Conservation (phyloP, 2,329 filamentous ascomycete genomes). For the Fusarium bactridioides region DNA sequence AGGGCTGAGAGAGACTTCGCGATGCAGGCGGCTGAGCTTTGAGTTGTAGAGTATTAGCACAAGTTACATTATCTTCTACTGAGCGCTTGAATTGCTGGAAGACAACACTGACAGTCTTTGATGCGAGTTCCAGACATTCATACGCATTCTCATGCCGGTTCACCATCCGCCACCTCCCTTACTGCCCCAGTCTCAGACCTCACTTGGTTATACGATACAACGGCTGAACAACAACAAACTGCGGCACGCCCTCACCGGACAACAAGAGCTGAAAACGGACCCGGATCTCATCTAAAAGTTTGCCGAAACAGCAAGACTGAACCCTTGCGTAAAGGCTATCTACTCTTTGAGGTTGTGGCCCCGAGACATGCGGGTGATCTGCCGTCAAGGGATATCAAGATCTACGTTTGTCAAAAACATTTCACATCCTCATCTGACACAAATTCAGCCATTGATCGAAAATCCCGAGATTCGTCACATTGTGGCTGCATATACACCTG, state of each 20-base stretch:
- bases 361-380: conserved; percentile 27
- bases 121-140: neutral
- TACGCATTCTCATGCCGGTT: neutral
- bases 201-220: neutral
- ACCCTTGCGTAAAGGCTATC: neutral
- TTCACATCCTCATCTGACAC: conserved; percentile 21
- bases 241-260: conserved; percentile 3
- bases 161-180: conserved; percentile 7
- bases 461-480: neutral
- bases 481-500: neutral
- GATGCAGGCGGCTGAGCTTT: neutral
- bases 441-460: neutral
- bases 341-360: conserved; percentile 3
- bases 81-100: neutral
- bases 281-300: neutral
- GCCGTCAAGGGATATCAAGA: conserved; percentile 16
- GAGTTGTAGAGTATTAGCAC: neutral
- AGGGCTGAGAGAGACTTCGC: neutral
- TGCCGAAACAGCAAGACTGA: neutral
- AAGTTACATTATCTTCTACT: neutral
- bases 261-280: neutral
- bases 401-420: conserved; percentile 21
- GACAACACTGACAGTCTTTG: neutral
- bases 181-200: neutral
- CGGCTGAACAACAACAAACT: neutral